These are phyloP conservation scores for Phytomonas francai DNA, from an alignment of 208 protist species.

Conservation along the genomic window DNA sequence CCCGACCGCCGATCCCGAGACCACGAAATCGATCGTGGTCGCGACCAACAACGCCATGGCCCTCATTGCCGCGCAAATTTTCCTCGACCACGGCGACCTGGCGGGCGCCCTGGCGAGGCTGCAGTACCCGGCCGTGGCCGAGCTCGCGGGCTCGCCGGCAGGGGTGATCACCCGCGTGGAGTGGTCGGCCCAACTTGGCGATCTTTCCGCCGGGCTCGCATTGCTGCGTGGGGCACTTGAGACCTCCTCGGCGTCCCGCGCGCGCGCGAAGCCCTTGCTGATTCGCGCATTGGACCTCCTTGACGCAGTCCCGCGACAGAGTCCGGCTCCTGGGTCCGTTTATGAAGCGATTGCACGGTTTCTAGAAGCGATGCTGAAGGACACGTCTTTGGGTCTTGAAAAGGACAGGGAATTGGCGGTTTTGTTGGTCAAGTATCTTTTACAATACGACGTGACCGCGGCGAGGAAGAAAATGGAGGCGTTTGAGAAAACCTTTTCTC, in stretches of 20 bases:
- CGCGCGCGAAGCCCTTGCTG: conserved; percentile 29
- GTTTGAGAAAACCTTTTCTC: conserved; percentile 12
- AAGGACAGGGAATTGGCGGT: conserved; percentile 37
- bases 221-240: conserved; percentile 29
- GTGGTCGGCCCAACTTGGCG: conserved; percentile 50
- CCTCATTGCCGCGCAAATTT: conserved; percentile 65
- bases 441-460: conserved; percentile 40
- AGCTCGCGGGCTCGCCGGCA: conserved; percentile 28
- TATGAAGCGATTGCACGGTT: conserved; percentile 28
- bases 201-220: conserved; percentile 20
- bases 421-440: conserved; percentile 46
- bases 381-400: conserved; percentile 17
- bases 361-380: conserved; percentile 25
- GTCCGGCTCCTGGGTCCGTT: too few species aligned
- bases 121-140: conserved; percentile 19
- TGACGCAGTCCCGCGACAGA: conserved; percentile 20
- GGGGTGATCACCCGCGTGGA: conserved; percentile 42
- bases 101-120: conserved; percentile 34
- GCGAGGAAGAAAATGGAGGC: conserved; percentile 11
- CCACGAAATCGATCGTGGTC: conserved; percentile 3
- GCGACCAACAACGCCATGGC: conserved; percentile 17
- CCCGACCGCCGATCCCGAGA: conserved; percentile 8
- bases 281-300: conserved; percentile 63
- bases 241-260: background rate
- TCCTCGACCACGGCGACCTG: conserved; percentile 67